Base-by-base conservation (phyloP, 192 early-diverging fungal species). In the Paraglomus occultum region DNA sequence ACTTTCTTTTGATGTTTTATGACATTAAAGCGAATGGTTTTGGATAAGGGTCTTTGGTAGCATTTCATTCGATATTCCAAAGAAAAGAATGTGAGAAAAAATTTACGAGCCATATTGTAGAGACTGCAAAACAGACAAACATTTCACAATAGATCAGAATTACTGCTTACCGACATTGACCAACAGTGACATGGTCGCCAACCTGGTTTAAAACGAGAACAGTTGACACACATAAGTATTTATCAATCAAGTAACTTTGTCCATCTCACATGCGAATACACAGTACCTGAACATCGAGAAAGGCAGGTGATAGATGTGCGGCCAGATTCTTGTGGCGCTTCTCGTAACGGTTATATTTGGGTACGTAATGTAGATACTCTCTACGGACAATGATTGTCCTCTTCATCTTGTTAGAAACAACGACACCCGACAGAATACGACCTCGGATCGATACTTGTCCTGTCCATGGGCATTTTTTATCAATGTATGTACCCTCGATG, bases 321-420 rank as follows among this genome's bases (percentile, higher is more conserved):
- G 95, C 88, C 75, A 99, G 82, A 92, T 97, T 99, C 91, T 93
- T 97, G 91, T 99, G 97, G 73, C 97, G 89, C 91, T 97, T 99
- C 90, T 99, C 97, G 84, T 96, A 99, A 92, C 97, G 94, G 88
- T 97, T 93, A 93, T 99, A 99, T 88, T 99, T 99, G 83, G 91
- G 87, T 79, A 99, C 89, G 87, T 91, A 99, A 92, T 99, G 97
- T 72, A 99, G 88, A 93, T 99, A 99, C 83, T 99, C 95, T 80
- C 97, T 88, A 77, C 97, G 95, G 80, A 99, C 85, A 79, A 96
- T 87, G 82, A 99, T 88, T 81, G 97, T 99, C 80, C 95, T 88
- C 88, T 97, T 96, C 97, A 99, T 99, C 90, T 97, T 98, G 87
- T 83, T 90, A 73, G 94, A 95, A 70, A 85, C 78, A 65, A 99